phyloP scores from a whole-genome alignment of 306 rosid species.

The Fragaria iinumae region DNA sequence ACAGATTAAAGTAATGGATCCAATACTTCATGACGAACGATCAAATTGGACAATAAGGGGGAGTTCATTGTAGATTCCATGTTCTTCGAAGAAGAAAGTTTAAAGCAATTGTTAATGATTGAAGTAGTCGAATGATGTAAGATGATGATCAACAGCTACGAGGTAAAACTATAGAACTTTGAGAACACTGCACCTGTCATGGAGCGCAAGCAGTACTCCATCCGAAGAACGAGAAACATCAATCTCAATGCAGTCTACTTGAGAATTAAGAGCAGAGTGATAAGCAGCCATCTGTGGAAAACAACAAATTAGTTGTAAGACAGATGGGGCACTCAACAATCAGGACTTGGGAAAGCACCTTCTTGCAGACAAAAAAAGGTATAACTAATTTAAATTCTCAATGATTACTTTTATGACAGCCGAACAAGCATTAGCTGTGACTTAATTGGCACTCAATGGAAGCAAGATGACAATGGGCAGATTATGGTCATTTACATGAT shows the following conservation, averaged over 20 bases:
- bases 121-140: neutral
- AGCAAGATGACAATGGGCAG: neutral
- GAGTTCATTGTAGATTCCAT: neutral
- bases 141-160: neutral
- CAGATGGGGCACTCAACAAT: neutral
- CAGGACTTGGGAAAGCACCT: neutral
- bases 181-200: conserved; percentile 61
- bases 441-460: neutral
- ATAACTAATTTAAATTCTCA: neutral
- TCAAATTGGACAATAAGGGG: neutral
- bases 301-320: neutral
- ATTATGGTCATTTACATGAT: neutral
- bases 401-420: neutral
- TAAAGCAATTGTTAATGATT: neutral
- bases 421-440: neutral
- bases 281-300: conserved; percentile 67
- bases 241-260: conserved; percentile 81
- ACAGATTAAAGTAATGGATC: neutral
- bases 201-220: conserved; percentile 81
- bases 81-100: neutral
- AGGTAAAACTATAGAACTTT: neutral
- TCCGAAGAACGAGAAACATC: conserved; percentile 90
- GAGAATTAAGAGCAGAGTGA: conserved; percentile 55
- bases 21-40: neutral
- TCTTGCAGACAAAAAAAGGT: neutral